Evolutionary conservation across 2,329 filamentous ascomycete species (phyloP).

Genomic region (Zalaria sp.): DNA sequence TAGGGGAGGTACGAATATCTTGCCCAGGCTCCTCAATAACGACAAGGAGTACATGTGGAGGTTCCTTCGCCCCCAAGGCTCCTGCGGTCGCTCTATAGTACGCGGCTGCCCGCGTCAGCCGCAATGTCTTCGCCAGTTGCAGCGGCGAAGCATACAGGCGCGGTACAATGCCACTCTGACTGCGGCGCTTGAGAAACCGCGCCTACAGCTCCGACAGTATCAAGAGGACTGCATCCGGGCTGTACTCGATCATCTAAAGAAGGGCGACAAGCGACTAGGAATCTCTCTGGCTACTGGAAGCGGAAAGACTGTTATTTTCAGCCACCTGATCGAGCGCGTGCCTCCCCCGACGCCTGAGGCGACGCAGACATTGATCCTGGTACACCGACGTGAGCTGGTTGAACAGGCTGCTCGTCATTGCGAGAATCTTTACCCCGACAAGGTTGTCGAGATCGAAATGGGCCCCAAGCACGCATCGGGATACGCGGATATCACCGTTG

Average conservation of each 20-base stretch:
- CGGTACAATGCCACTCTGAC: background rate
- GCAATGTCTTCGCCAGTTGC: too few relatives aligned
- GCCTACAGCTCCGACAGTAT: slow-evolving; percentile 60
- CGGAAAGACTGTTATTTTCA: slow-evolving; percentile 93
- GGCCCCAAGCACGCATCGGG: slow-evolving; percentile 63
- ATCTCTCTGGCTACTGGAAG: slow-evolving; percentile 77
- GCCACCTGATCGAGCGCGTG: slow-evolving; percentile 76
- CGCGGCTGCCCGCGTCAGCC: too few relatives aligned
- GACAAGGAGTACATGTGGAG: too few relatives aligned
- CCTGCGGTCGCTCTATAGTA: too few relatives aligned
- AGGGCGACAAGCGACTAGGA: slow-evolving; percentile 63
- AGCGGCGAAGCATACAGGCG: too few relatives aligned
- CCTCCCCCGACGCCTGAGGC: slow-evolving; percentile 40
- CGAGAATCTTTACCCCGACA: slow-evolving; percentile 61
- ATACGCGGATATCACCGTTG: slow-evolving; percentile 79
- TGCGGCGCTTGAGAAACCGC: slow-evolving; percentile 1
- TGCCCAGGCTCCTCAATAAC: too few relatives aligned
- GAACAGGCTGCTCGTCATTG: slow-evolving; percentile 89
- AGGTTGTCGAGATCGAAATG: slow-evolving; percentile 85
- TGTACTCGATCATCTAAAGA: slow-evolving; percentile 51
- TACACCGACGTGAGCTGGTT: slow-evolving; percentile 83
- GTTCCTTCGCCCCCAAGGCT: too few relatives aligned
- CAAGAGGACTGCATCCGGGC: slow-evolving; percentile 81
- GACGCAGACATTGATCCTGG: slow-evolving; percentile 75
- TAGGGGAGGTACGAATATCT: too few relatives aligned